Percentiles rank a stretch among this genome's conserved stretches.
Evolutionary conservation across 805 yeast genomes (phyloP).

Genomic region (Candida ficus): DNA sequence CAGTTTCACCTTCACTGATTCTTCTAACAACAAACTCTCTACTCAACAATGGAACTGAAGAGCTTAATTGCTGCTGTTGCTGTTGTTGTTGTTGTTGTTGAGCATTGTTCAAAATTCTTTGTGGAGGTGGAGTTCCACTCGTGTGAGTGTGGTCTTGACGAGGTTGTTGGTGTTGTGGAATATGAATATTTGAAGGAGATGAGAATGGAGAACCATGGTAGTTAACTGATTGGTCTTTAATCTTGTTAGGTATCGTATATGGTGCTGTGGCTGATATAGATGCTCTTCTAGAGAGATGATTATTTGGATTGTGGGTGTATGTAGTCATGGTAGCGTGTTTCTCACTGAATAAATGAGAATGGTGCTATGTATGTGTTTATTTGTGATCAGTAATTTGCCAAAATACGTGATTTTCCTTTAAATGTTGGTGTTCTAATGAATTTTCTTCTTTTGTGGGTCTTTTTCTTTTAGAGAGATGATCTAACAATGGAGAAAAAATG

Average conservation of each 20-base stretch:
- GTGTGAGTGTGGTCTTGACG: slow-evolving; percentile 4
- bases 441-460: too few species aligned
- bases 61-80: slow-evolving; percentile 13
- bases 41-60: slow-evolving; percentile 39
- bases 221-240: slow-evolving; percentile 1
- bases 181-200: slow-evolving; percentile 16
- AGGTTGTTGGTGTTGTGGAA: slow-evolving; percentile 13
- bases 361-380: too few species aligned
- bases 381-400: too few species aligned
- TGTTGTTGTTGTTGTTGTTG: slow-evolving; percentile 9
- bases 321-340: slow-evolving; percentile 7
- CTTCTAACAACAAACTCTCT: slow-evolving; percentile 77
- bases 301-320: slow-evolving; percentile 14
- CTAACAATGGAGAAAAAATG: too few species aligned
- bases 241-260: slow-evolving; percentile 29
- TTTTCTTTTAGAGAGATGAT: too few species aligned
- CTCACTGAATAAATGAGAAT: not conserved
- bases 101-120: not conserved
- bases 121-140: slow-evolving; percentile 4
- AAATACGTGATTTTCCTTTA: too few species aligned
- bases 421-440: too few species aligned
- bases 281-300: slow-evolving; percentile 29
- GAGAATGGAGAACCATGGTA: slow-evolving; percentile 16
- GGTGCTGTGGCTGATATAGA: slow-evolving; percentile 33
- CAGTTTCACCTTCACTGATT: slow-evolving; percentile 82